phyloP scores from a whole-genome alignment of 164 flowering plant species.

The Houttuynia cordata region DNA sequence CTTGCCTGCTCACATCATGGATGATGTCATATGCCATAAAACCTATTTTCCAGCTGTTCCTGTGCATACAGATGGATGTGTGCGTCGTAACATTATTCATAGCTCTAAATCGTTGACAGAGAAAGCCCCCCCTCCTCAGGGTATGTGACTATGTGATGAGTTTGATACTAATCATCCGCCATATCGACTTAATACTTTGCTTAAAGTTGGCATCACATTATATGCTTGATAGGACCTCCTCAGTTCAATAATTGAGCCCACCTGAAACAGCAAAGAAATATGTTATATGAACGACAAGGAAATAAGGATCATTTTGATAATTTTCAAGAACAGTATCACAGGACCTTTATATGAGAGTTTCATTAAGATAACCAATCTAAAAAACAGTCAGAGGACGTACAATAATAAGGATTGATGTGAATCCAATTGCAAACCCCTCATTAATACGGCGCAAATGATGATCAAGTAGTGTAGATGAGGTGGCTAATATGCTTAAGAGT shows the following conservation, averaged over 20 bases:
- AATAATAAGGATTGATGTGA: constrained; percentile 86
- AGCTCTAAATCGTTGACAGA: too few relatives aligned
- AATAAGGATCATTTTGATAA: too few relatives aligned
- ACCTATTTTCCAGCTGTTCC: too few relatives aligned
- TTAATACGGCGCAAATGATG: constrained; percentile 71
- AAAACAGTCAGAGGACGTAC: constrained; percentile 33
- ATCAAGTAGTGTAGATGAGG: constrained; percentile 73
- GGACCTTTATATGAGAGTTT: too few relatives aligned
- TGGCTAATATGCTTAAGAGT: constrained; percentile 73
- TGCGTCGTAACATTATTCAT: background rate
- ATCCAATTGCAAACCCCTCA: constrained; percentile 80
- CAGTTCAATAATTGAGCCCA: constrained; percentile 91
- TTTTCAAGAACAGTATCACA: background rate
- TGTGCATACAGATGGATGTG: too few relatives aligned
- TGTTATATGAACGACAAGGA: too few relatives aligned
- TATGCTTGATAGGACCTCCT: constrained; percentile 98
- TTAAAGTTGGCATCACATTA: constrained; percentile 88
- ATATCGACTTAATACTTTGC: constrained; percentile 70
- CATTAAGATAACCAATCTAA: background rate
- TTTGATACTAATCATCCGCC: constrained; percentile 21
- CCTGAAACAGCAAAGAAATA: constrained; percentile 29
- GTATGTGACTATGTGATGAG: background rate
- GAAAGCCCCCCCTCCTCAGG: background rate
- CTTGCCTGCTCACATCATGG: too few relatives aligned
- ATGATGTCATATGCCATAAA: too few relatives aligned